phyloP scores from a whole-genome alignment of 495 filamentous ascomycete species.

The Massariosphaeria phaeospora region DNA sequence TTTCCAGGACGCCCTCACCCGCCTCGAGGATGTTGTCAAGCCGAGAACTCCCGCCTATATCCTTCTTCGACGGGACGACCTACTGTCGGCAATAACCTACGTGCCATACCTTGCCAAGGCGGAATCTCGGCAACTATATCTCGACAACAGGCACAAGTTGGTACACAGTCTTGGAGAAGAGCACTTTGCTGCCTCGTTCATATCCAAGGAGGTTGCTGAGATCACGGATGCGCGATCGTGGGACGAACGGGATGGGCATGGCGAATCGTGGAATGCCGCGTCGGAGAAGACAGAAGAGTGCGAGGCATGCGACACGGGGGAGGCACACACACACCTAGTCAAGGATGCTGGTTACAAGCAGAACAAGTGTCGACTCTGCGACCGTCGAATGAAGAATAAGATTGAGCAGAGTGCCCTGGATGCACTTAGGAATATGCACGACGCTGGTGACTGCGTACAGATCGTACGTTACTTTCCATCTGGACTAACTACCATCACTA shows the following conservation, averaged over 20 bases:
- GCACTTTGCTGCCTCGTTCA: constrained; percentile 2
- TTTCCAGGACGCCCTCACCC: neutral
- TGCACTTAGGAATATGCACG: neutral
- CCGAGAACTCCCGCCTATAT: constrained; percentile 9
- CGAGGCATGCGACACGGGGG: neutral
- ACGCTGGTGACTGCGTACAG: constrained; percentile 13
- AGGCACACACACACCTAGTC: neutral
- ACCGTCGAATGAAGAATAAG: constrained; percentile 23
- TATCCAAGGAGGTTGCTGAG: constrained; percentile 13
- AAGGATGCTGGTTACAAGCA: constrained; percentile 8
- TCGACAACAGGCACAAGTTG: neutral
- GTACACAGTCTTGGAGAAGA: constrained; percentile 1
- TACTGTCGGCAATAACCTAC: constrained; percentile 10
- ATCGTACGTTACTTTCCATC: constrained; percentile 4
- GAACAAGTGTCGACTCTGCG: constrained; percentile 22
- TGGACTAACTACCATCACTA: neutral
- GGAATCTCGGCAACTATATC: neutral
- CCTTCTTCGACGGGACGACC: constrained; percentile 1
- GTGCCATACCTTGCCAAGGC: constrained; percentile 10
- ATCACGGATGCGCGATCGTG: constrained; percentile 16
- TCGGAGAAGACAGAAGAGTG: neutral
- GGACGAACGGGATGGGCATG: constrained; percentile 6
- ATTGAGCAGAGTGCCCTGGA: neutral
- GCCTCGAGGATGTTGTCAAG: neutral
- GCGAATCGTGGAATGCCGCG: too few species aligned